Base-by-base conservation (phyloP, 768 basidiomycete genomes). In the Wakefieldia striispora region DNA sequence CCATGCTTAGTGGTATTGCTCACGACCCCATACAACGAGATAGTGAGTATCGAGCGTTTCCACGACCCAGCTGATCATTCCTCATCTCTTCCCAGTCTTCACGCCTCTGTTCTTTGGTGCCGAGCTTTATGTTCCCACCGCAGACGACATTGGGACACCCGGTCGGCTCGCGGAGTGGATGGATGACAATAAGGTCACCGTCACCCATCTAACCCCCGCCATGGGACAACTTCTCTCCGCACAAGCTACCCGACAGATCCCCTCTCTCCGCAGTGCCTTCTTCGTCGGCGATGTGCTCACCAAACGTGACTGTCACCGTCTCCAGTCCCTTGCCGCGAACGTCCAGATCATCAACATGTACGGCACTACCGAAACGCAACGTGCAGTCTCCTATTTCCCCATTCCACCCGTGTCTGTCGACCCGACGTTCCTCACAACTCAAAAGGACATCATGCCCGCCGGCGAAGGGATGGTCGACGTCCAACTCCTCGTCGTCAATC, bases 231-330 rank as follows among this genome's bases (percentile, higher is more conserved):
- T 99, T 8, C 84, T 99, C 45, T 97, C 94, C 12, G 91, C 94
- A 0, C 86, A 89, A 55, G 86, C 87, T 1, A 84, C 81, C 1
- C 72, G 78, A 17, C 88, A 91, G 62, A 95, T 98, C 56, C 88
- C 92, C 6, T 82, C 87, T 7, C 83, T 99, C 19, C 73, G 70
- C 33, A 92, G 88, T 61, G 97, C 97, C 10, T 98, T 99, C 76
- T 98, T 99, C 65, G 97, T 99, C 39, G 97, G 97, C n/a, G 97
- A 99, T 64, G 84, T 98, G 37, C 83, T 99, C 47, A 98, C 97
- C 53, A 99, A 98, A 70, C 89, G 97, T 38, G 97, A 99, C 68
- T 98, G 95, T 62, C 81, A 88, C 36, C 89, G 97, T 31, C 79
- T 99, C 3, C 97, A 99, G 67, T 78, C 89, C 2, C 84, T 99